Base-by-base conservation (phyloP, 805 yeast genomes). In the Starmerella powellii region DNA sequence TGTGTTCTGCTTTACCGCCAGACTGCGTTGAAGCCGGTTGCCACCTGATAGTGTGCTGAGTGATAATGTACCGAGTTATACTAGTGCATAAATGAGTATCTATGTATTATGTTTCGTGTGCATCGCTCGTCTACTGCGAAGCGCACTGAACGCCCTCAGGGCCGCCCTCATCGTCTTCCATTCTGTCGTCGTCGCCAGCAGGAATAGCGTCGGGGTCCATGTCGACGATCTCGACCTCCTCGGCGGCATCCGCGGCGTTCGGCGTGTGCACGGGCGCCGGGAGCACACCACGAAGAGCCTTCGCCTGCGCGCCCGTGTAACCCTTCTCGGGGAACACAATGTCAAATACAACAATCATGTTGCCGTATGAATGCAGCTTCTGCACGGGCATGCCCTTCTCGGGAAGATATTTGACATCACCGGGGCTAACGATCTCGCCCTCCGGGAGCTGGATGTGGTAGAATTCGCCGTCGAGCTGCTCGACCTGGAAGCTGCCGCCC, bases 361-460 rank as follows among this genome's bases (percentile, higher is more conserved):
- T 76, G 65, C 99, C 99, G 57, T 63, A 71, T 50, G 86, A 84
- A 62, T 94, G 94, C 61, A 74, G 79, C 66, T 91, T 78, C 66
- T 72, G 79, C 52, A 88, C 68, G 53, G 98, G 99, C 98, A 91
- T 91, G 77, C 99, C 99, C 65, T 88, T 87, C 56, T 78, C 84
- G 54, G 80, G 85, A 50, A 91, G 67, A 42, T 85, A 85, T 66
- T 85, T 87, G 56, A 78, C 68, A 32, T 69, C 61, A 50, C 83
- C 94, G 39, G 97, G 96, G 26, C 86, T 57, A 50, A 91, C 80
- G 47, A 88, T 86, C 66, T 88, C 95, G 62, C 97, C 97, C 42
- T 96, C 91, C 39, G 80, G 66, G 49, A 87, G 76, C 30, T 73
- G 69, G 45, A 86, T 74, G 71, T 86, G 84, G 58, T 88, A 68